A percentile compares a stretch with the other conserved stretches of the same genome.
phyloP scores from a whole-genome alignment of 257 asterid genomes.

The Penstemon barbatus region DNA sequence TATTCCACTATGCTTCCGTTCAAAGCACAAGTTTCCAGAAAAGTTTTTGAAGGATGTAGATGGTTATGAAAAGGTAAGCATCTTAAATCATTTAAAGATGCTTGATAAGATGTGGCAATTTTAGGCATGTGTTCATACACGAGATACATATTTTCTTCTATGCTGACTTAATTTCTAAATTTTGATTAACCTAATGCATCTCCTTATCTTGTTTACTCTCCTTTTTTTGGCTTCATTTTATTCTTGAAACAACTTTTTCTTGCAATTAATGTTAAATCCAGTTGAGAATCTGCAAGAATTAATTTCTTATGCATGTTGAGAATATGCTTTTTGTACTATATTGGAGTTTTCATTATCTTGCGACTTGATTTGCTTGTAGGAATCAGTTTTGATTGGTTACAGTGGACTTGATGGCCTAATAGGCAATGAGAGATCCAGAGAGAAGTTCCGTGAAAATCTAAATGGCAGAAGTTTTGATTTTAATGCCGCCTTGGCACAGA shows the following conservation, averaged over 20 bases:
- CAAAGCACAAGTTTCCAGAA: slow-evolving; percentile 67
- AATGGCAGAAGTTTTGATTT: slow-evolving; percentile 43
- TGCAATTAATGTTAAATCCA: not conserved
- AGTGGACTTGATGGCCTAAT: slow-evolving; percentile 59
- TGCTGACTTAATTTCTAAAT: not conserved
- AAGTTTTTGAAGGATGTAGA: slow-evolving; percentile 58
- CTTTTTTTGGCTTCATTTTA: not conserved
- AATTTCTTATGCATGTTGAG: slow-evolving; percentile 3
- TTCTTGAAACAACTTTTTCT: not conserved
- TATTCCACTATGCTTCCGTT: slow-evolving; percentile 52
- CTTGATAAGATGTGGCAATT: slow-evolving; percentile 33
- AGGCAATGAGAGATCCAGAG: slow-evolving; percentile 40
- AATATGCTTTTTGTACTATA: slow-evolving; percentile 8
- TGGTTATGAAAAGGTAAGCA: slow-evolving; percentile 45
- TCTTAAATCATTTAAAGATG: slow-evolving; percentile 30
- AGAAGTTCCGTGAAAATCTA: slow-evolving; percentile 40
- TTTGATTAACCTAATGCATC: not conserved
- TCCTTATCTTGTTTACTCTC: not conserved
- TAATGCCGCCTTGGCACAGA: slow-evolving; percentile 62
- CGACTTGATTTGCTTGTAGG: slow-evolving; percentile 53
- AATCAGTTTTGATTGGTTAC: slow-evolving; percentile 62
- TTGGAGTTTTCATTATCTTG: slow-evolving; percentile 19
- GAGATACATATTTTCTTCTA: not conserved
- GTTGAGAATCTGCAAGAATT: not conserved
- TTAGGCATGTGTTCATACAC: not conserved